Evolutionary conservation across 2,329 filamentous ascomycete genomes (phyloP).

Genomic region (Neonectria sp.): DNA sequence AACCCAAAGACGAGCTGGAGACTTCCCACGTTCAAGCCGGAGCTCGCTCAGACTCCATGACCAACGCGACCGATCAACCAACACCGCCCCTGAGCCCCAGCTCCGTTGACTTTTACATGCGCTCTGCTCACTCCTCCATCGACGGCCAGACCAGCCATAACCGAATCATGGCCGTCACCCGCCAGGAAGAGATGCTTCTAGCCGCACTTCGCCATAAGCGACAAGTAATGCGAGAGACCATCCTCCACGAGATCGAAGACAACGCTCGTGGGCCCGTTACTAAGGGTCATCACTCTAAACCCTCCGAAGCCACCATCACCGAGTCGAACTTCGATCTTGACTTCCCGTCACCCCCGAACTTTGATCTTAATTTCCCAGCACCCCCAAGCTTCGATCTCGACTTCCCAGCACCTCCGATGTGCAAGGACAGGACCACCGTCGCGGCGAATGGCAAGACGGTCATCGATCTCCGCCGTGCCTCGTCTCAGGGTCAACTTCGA

Average conservation of each 20-base stretch:
- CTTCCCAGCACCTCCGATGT: conserved; percentile 54
- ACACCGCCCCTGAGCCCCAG: conserved; percentile 68
- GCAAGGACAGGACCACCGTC: conserved; percentile 45
- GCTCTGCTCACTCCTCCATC: conserved; percentile 56
- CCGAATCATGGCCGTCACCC: conserved; percentile 71
- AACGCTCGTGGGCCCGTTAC: conserved; percentile 27
- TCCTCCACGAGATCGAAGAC: conserved; percentile 60
- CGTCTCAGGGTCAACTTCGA: conserved; percentile 21
- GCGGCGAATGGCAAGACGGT: conserved; percentile 44
- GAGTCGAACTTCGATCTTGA: conserved; percentile 53
- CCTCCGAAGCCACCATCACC: conserved; percentile 50
- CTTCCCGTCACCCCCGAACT: conserved; percentile 53
- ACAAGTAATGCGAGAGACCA: conserved; percentile 67
- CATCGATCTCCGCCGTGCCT: conserved; percentile 40
- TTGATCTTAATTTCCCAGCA: too few species aligned
- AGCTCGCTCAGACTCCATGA: conserved; percentile 41
- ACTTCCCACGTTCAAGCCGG: conserved; percentile 34
- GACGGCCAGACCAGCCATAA: conserved; percentile 50
- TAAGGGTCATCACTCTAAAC: conserved; percentile 47
- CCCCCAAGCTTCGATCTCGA: conserved; percentile 49
- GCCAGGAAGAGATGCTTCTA: conserved; percentile 71
- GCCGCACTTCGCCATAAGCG: conserved; percentile 70
- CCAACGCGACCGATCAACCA: conserved; percentile 56
- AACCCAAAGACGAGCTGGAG: conserved; percentile 31
- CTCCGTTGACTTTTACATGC: conserved; percentile 65